Evolutionary conservation across 1,139 yeast species (phyloP), one percentile per base, ranked within the genome.

Genomic region (Neolecta irregularis): DNA sequence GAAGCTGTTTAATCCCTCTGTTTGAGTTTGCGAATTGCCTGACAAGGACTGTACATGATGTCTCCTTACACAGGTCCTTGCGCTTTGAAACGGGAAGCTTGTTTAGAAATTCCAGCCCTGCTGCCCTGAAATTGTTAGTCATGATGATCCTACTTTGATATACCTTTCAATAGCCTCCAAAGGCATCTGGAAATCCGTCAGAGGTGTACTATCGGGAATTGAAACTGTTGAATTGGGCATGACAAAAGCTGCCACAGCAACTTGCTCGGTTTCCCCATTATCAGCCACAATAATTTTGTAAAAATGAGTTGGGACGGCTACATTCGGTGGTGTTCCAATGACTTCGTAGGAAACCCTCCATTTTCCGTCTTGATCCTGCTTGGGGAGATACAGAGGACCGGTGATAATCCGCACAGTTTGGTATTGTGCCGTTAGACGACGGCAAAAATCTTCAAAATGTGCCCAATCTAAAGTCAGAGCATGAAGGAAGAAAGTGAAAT

Each of bases 231-330:
- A 80, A 55, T 88, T 88, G 21, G 99, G 98, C 47, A 88, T 57
- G 11, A 88, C 95, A 59, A 88, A 88, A 0, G 96, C 94, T 1
- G 77, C 96, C 7, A 81, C 80, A 7, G 92, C 71, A 8, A 62
- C 66, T 19, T 68, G 69, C 28, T 58, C 51, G 5, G 63, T 59
- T 30, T 57, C 53, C 36, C 52, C 54, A 12, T 52, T 48, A 9
- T 61, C 61, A 6, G 92, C 95, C 32, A 88, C 79, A 39, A 91
- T 61, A 41, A 88, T 61, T 57, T 88, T 91, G 67, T 75, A 88
- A 52, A 91, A 88, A 57, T 88, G 98, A 6, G 98, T 88, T 12
- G 99, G 98, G 7, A 88, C 99, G 0, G 98, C 96, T 38, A 88
- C 67, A 48, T 72, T 79, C 35, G 98, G 98, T 5, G 99, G 99